Evolutionary conservation across 2,329 filamentous ascomycete genomes (phyloP).

Genomic region (Botrytis fragariae): DNA sequence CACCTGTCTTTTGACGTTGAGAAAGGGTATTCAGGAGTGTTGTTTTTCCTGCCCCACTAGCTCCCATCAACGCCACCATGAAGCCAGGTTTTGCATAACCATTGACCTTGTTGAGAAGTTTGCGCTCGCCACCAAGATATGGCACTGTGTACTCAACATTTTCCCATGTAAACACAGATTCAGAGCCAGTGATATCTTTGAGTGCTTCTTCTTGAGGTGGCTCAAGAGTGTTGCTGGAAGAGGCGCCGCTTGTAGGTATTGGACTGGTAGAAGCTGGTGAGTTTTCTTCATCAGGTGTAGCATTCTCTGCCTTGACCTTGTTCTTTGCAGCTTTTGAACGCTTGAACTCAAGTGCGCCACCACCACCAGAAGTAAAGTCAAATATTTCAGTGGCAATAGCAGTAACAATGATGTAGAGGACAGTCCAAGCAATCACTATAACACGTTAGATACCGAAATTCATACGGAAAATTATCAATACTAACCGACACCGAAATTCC

Average conservation of each 20-base stretch:
- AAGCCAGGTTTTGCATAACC: slow-evolving; percentile 78
- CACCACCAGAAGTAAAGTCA: slow-evolving; percentile 58
- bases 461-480: background rate
- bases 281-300: slow-evolving; percentile 55
- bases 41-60: slow-evolving; percentile 79
- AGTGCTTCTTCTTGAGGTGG: slow-evolving; percentile 43
- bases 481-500: slow-evolving; percentile 57
- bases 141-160: slow-evolving; percentile 72
- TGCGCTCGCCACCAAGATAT: slow-evolving; percentile 58
- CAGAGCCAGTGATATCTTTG: slow-evolving; percentile 52
- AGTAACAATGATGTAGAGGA: slow-evolving; percentile 72
- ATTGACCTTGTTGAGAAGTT: slow-evolving; percentile 65
- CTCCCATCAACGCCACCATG: slow-evolving; percentile 77
- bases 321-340: slow-evolving; percentile 61
- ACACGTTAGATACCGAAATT: background rate
- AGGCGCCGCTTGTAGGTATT: slow-evolving; percentile 27
- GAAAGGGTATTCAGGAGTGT: slow-evolving; percentile 75
- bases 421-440: slow-evolving; percentile 65
- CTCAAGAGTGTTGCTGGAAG: slow-evolving; percentile 32
- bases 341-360: slow-evolving; percentile 71
- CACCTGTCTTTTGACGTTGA: slow-evolving; percentile 66
- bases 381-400: slow-evolving; percentile 67
- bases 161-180: slow-evolving; percentile 68
- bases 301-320: slow-evolving; percentile 45
- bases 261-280: background rate